These are phyloP conservation scores for Chalaropsis ovoidea DNA, from an alignment of 2,329 filamentous ascomycete genomes.

Conservation along the genomic window DNA sequence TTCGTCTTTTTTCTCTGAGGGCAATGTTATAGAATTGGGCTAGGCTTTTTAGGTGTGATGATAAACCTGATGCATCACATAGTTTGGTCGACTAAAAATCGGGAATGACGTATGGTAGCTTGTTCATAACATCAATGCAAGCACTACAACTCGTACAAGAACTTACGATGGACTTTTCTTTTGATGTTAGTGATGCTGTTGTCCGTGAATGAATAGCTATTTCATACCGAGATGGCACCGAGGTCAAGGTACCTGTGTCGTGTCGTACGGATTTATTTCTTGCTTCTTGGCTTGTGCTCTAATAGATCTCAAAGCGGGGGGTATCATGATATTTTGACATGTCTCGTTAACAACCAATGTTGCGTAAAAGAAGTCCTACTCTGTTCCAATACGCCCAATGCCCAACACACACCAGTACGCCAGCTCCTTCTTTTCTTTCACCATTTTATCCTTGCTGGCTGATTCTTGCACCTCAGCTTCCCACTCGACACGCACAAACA, in stretches of 20 bases:
- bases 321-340: slow-evolving; percentile 19
- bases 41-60: slow-evolving; percentile 12
- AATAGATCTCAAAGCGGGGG: background rate
- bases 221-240: no score
- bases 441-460: slow-evolving; percentile 46
- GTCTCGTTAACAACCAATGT: slow-evolving; percentile 7
- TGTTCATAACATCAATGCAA: slow-evolving; percentile 25
- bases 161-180: background rate
- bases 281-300: background rate
- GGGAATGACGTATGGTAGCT: slow-evolving; percentile 25
- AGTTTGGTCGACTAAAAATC: slow-evolving; percentile 13
- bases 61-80: slow-evolving; percentile 14
- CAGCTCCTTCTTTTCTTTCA: slow-evolving; percentile 71
- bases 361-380: background rate
- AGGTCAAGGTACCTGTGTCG: background rate
- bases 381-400: slow-evolving; percentile 61
- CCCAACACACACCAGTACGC: slow-evolving; percentile 95
- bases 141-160: slow-evolving; percentile 26
- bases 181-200: background rate
- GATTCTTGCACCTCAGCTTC: slow-evolving; percentile 61
- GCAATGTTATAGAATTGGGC: slow-evolving; percentile 18
- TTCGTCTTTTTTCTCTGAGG: slow-evolving; percentile 15
- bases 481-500: slow-evolving; percentile 90
- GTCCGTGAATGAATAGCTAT: no score
- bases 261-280: no score